These are phyloP conservation scores for Mortierella sp. DNA, from an alignment of 371 early-diverging fungal species.

Conservation along the genomic window DNA sequence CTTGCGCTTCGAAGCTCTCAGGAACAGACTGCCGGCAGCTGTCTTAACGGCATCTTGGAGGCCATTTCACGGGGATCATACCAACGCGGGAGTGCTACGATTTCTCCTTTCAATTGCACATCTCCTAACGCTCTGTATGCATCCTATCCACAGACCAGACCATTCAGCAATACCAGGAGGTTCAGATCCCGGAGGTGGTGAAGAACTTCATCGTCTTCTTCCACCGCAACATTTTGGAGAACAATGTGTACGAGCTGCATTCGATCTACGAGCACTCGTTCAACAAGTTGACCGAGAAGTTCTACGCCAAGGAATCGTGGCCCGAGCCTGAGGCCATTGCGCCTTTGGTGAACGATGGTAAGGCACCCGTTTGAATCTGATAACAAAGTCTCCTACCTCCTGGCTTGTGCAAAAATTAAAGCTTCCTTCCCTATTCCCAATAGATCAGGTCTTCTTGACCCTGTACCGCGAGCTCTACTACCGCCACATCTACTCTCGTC, in stretches of 20 bases:
- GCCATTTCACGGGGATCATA: not conserved
- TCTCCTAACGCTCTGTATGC: not conserved
- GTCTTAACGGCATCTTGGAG: too few relatives aligned
- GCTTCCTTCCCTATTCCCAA: not conserved
- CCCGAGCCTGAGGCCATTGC: slow-evolving; percentile 90
- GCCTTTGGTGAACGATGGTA: slow-evolving; percentile 88
- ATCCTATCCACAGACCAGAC: slow-evolving; percentile 38
- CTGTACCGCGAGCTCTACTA: slow-evolving; percentile 96
- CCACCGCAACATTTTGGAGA: slow-evolving; percentile 81
- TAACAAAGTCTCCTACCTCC: too few relatives aligned
- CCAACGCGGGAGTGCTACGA: not conserved
- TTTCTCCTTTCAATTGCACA: too few relatives aligned
- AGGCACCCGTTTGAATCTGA: slow-evolving; percentile 1
- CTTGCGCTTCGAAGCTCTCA: not conserved
- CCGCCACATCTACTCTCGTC: slow-evolving; percentile 93
- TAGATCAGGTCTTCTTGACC: slow-evolving; percentile 90
- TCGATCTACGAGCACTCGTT: slow-evolving; percentile 92
- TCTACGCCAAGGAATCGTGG: slow-evolving; percentile 91
- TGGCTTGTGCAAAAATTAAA: too few relatives aligned
- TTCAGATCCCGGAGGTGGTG: slow-evolving; percentile 84
- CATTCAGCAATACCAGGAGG: slow-evolving; percentile 60
- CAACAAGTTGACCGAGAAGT: slow-evolving; percentile 93
- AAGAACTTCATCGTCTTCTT: slow-evolving; percentile 87
- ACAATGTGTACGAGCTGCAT: slow-evolving; percentile 87
- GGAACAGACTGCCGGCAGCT: not conserved